A percentile compares a stretch with the other conserved stretches of the same genome.
These are phyloP conservation scores for Pyrrhoderma noxium DNA, from an alignment of 1,284 basidiomycete species.

Conservation along the genomic window DNA sequence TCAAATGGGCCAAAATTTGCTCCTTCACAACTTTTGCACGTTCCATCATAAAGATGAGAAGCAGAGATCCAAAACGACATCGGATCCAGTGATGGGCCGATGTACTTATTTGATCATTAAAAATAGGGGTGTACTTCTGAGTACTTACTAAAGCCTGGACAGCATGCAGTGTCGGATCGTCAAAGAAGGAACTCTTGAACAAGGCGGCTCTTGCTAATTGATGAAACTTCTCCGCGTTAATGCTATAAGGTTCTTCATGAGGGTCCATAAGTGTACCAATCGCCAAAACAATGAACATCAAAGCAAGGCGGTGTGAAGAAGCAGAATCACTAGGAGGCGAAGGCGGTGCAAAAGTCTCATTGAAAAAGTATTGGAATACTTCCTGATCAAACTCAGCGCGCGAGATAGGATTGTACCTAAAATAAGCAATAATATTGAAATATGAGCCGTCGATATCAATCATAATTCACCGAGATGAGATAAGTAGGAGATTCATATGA, in stretches of 20 bases:
- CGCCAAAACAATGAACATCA: constrained; percentile 70
- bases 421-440: neutral
- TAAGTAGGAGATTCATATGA: neutral
- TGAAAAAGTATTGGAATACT: constrained; percentile 58
- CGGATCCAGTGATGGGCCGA: no score
- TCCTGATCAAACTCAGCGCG: constrained; percentile 58
- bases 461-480: neutral
- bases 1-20: no score
- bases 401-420: constrained; percentile 68
- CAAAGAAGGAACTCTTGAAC: constrained; percentile 64
- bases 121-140: neutral
- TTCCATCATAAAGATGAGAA: neutral
- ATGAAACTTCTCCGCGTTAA: constrained; percentile 74
- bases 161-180: constrained; percentile 64
- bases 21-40: no score
- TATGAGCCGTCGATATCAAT: neutral
- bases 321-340: constrained; percentile 42
- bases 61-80: constrained; percentile 3
- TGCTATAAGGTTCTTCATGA: constrained; percentile 53
- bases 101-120: no score
- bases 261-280: constrained; percentile 68
- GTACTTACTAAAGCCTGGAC: constrained; percentile 60
- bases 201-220: constrained; percentile 66
- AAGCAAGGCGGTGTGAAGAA: constrained; percentile 56
- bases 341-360: constrained; percentile 17